phyloP scores from a whole-genome alignment of 768 basidiomycete species.

The Boletus eberwhitei region DNA sequence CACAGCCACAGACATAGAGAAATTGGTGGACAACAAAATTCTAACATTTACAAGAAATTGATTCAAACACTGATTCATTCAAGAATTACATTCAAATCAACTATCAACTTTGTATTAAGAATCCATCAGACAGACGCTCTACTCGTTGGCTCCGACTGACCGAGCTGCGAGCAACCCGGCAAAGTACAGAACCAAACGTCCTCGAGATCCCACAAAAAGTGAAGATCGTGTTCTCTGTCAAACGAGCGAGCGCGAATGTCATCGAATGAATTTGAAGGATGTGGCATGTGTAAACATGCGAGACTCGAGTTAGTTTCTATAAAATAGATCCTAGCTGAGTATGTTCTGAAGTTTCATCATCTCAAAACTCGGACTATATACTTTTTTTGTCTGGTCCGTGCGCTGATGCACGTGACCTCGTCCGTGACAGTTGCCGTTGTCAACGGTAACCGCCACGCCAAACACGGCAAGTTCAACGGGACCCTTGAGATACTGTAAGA shows the following conservation, averaged over 20 bases:
- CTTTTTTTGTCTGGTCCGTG: conserved; percentile 34
- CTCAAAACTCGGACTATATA: conserved; percentile 32
- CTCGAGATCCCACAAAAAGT: conserved; percentile 44
- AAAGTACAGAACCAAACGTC: conserved; percentile 52
- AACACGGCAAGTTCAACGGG: background rate
- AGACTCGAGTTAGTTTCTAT: conserved; percentile 78
- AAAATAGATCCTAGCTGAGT: conserved; percentile 80
- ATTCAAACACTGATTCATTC: too few relatives aligned
- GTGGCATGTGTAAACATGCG: conserved; percentile 77
- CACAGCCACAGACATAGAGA: background rate
- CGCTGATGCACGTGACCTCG: conserved; percentile 21
- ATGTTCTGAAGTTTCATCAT: conserved; percentile 54
- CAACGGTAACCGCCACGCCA: background rate
- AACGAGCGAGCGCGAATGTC: conserved; percentile 62
- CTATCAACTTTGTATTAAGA: background rate
- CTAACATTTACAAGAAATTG: too few relatives aligned
- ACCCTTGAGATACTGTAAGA: background rate
- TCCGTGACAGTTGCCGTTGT: background rate
- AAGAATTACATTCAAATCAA: too few relatives aligned
- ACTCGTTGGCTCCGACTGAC: conserved; percentile 43
- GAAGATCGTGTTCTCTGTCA: conserved; percentile 59
- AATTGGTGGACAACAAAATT: too few relatives aligned
- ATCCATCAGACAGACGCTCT: conserved; percentile 67
- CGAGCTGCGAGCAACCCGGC: conserved; percentile 28
- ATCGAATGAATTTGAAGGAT: conserved; percentile 71